Base-by-base conservation (phyloP, 1,284 basidiomycete species). In the Ganoderma lingzhi region DNA sequence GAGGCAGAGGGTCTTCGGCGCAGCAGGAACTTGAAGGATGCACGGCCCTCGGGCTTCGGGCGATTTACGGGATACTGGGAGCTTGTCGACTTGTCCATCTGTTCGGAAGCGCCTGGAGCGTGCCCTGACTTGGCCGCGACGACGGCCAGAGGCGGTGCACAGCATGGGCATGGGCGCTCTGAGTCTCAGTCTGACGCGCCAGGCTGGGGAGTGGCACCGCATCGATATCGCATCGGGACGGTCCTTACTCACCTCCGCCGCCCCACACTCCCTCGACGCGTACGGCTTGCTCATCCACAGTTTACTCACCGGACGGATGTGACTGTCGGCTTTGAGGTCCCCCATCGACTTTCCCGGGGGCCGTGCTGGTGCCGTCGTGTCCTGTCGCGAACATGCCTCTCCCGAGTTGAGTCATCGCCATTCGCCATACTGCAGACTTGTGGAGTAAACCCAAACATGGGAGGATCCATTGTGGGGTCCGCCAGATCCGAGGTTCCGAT, bases 211-310 rank as follows among this genome's bases (percentile, higher is more conserved):
- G 61, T 9, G 5, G 55, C 66, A 67, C 62, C n/a, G 66, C 56
- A 51, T 67, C 61, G 5, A 42, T 62, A 67, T 56, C n/a, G 66
- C 56, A 51, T 67, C 61, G 23, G 30, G 66, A 59, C 68, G 68
- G 68, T 56, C 48, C 55, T 69, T 66, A 66, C 64, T 69, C 68
- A 69, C 64, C 61, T 66, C 64, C 68, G 68, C 35, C 37, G 12
- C 15, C 45, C 23, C 23, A 14, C 28, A 45, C 42, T 30, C 19
- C 19, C 19, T 30, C 62, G n/a, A 51, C 32, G 23, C 23, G 23
- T 23, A 23, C 23, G 28, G 42, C 68, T 69, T 69, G 60, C 60
- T 69, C 68, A 69, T 65, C 68, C 42, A 37, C n/a, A 19, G 9
- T 23, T 17, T 3, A 23, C 9, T 28, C 17, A 10, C 39, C 12